Evolutionary conservation across 176 grass and related monocot genomes (phyloP).

Genomic region (Oropetium thomaeum): DNA sequence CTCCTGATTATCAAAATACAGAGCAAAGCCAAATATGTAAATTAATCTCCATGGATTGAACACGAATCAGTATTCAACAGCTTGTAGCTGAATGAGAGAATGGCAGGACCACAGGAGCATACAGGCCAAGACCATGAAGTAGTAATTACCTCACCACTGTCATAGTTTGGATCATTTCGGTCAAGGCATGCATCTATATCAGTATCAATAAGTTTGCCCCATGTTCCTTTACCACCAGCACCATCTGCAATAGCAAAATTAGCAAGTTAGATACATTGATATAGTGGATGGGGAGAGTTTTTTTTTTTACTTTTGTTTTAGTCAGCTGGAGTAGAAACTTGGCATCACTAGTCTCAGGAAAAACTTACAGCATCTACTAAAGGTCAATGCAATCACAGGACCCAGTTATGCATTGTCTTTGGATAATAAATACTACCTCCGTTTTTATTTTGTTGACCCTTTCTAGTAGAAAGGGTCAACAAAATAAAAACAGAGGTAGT

Average conservation of each 20-base stretch:
- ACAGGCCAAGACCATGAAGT: constrained; percentile 18
- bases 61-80: neutral
- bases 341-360: neutral
- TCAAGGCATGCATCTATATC: constrained; percentile 69
- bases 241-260: constrained; percentile 65
- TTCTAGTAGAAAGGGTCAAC: no score
- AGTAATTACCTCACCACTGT: constrained; percentile 78
- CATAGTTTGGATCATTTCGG: constrained; percentile 96
- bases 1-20: constrained; percentile 59
- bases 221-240: constrained; percentile 90
- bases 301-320: neutral
- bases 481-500: no score
- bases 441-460: no score
- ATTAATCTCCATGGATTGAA: neutral
- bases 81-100: constrained; percentile 1
- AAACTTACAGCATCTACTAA: constrained; percentile 2
- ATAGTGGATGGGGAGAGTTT: neutral
- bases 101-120: constrained; percentile 1
- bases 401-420: neutral
- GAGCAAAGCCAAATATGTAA: neutral
- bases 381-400: neutral
- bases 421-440: neutral
- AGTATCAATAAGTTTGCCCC: constrained; percentile 85
- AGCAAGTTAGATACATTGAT: constrained; percentile 29
- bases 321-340: neutral